phyloP scores from a whole-genome alignment of 371 early-diverging fungal species.

The Mortierella sp. region DNA sequence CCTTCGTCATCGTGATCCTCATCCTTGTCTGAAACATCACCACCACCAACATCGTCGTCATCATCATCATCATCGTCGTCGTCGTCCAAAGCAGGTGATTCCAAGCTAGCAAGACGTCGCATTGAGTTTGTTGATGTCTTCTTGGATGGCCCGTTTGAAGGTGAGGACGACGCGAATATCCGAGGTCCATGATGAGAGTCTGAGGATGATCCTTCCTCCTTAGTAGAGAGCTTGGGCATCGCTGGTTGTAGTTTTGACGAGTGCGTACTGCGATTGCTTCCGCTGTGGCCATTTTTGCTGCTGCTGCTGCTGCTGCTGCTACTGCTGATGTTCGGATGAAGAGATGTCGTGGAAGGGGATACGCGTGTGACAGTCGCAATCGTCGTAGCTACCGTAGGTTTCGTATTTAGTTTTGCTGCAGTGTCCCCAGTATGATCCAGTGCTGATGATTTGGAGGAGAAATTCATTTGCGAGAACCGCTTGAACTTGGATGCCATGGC shows the following conservation, averaged over 20 bases:
- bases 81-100: conserved; percentile 15
- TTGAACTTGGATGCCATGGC: conserved; percentile 43
- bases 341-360: conserved; percentile 19
- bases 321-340: conserved; percentile 8
- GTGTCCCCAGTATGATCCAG: conserved; percentile 22
- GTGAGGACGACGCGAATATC: conserved; percentile 28
- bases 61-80: background rate
- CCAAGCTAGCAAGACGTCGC: conserved; percentile 30
- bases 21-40: no score
- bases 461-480: conserved; percentile 42
- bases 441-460: conserved; percentile 24
- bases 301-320: background rate
- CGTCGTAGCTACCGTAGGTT: conserved; percentile 49
- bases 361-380: conserved; percentile 45
- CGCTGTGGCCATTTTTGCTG: background rate
- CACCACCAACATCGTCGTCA: conserved; percentile 1
- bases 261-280: background rate
- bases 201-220: conserved; percentile 15
- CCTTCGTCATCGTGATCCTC: background rate
- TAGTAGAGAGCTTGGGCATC: conserved; percentile 27
- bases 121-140: conserved; percentile 37
- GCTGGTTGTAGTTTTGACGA: conserved; percentile 17
- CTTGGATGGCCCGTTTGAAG: conserved; percentile 31
- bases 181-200: conserved; percentile 13
- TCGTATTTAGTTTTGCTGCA: conserved; percentile 36